Evolutionary conservation across 176 grass and related monocot species (phyloP), one percentile per base, ranked within the genome.

Genomic region (Oryza brachyantha): DNA sequence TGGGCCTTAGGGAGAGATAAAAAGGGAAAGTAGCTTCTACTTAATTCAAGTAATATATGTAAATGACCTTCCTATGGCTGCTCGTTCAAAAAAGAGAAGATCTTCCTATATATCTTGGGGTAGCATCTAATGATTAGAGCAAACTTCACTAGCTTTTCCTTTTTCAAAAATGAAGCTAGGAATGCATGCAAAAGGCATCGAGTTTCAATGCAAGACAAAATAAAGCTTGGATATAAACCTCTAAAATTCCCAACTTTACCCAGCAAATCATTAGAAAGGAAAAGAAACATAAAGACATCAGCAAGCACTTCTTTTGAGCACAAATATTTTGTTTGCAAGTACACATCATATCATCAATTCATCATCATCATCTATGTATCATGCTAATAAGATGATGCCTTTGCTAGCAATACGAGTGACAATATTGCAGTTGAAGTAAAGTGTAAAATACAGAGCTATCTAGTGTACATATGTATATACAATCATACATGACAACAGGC

Each of bases 81-180:
- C 46, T 52, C 46, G 46, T 52, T 52, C 46, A 52, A 52, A 21
- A 21, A 52, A 52, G 46, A 21, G 46, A 21, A 21, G 5, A 21
- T 52, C 46, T 52, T 52, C 46, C 17, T 52, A 19, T 52, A 1
- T 52, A 13, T 52, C n/a, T n/a, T n/a, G n/a, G n/a, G n/a, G 46
- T 70, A 39, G n/a, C 8, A 46, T 70, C 68, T 70, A 46, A 70
- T 70, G 40, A 29, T 46, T 70, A 45, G 68, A 45, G 24, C 24
- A 29, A 19, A 45, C 68, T 46, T 46, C 40, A 10, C 25, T 17
- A 13, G 22, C 39, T 46, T 46, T 70, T 46, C 39, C 68, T 70
- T 70, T 70, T 70, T 29, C 13, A 24, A 2, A 45, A 41, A 52
- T 52, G 46, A 52, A 52, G 46, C 17, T 52, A 52, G 46, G 37